Evolutionary conservation across 2,329 filamentous ascomycete genomes (phyloP).

Genomic region (Fusarium metavorans): DNA sequence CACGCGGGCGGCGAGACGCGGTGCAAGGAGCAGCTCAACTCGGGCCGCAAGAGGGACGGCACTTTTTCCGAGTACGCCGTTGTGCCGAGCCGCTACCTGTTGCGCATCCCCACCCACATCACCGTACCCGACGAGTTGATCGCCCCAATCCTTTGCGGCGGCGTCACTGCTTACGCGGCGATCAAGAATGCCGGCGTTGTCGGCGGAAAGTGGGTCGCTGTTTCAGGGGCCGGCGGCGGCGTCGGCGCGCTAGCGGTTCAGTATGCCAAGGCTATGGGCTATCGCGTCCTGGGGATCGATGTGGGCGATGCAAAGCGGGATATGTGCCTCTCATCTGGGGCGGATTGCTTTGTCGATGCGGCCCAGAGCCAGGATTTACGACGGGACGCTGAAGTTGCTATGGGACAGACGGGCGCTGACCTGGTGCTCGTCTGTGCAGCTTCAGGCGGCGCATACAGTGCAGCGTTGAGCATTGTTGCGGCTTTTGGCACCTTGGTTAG

Average conservation of each 20-base stretch:
- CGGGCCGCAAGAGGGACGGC: constrained; percentile 49
- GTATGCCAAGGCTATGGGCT: constrained; percentile 56
- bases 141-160: constrained; percentile 56
- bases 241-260: constrained; percentile 53
- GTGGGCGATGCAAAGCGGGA: constrained; percentile 47
- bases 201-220: constrained; percentile 50
- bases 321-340: constrained; percentile 45
- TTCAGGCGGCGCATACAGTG: background rate
- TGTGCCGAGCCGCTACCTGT: constrained; percentile 49
- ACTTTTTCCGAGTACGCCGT: constrained; percentile 55
- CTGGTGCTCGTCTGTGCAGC: background rate
- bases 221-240: constrained; percentile 54
- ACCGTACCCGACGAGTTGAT: constrained; percentile 50
- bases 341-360: constrained; percentile 54
- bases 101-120: constrained; percentile 36
- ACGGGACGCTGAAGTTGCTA: background rate
- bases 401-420: background rate
- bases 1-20: constrained; percentile 50
- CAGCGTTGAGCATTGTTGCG: background rate
- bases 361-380: background rate
- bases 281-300: constrained; percentile 53
- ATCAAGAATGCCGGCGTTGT: constrained; percentile 47
- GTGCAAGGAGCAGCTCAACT: constrained; percentile 48
- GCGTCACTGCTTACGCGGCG: constrained; percentile 57
- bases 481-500: background rate